Evolutionary conservation across 2,329 filamentous ascomycete genomes (phyloP), one percentile per base, ranked within the genome.

Genomic region (Cladobotryum mycophilum): DNA sequence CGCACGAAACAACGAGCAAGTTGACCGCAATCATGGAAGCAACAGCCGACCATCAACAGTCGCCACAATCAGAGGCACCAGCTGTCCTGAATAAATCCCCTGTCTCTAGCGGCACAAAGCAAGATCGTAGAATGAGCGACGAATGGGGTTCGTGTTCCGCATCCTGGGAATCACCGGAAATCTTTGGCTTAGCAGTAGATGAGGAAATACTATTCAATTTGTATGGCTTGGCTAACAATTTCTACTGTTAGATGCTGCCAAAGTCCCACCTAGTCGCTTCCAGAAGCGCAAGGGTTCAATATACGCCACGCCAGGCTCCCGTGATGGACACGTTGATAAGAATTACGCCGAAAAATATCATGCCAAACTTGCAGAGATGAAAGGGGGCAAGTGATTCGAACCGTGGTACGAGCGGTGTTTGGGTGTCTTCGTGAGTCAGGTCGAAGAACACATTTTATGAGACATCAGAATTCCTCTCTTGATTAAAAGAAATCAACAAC

Each of bases 251-350:
- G 82, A 86, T 66, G 83, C 83, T 4, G 76, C 79, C 58, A 86
- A 86, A 67, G 82, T 84, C 0, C 80, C 80, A 2, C 83, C 83
- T 9, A 82, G 78, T 55, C 80, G 80, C 43, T 86, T 87, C 70
- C 83, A 86, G 67, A 84, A 84, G 69, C 79, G 80, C 61, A 81
- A 84, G 67, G 83, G 83, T 49, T 85, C 80, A 62, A 84, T 86
- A 66, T 85, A 82, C 63, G 79, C 81, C 43, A 86, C 84, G 8
- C 82, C 80, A 2, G 72, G 72, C 59, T 84, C 80, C 20, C 77
- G 82, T 52, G 84, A 86, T 64, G 82, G 81, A 15, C 81, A 85
- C 61, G 70, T 85, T 47, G 78, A 81, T 59, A 74, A 71, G 52
- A 82, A 81, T 63, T 77, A 78, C 48, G 74, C 76, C 56, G 70